Evolutionary conservation across 1,284 basidiomycete genomes (phyloP).

Genomic region (Pseudozyma pruni): DNA sequence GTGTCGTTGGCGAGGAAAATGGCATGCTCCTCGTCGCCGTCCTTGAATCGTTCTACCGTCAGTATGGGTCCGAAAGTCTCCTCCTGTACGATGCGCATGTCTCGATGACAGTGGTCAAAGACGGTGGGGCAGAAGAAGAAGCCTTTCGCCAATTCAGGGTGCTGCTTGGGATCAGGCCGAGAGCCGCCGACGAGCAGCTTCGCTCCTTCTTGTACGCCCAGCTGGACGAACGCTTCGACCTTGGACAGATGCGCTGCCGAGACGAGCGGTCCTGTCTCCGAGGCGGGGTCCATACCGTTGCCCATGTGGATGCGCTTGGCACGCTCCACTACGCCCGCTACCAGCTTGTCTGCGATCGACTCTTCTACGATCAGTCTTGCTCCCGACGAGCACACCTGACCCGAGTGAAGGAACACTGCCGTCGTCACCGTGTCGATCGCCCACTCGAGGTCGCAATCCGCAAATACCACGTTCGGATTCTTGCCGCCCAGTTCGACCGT

Average conservation of each 20-base stretch:
- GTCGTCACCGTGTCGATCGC: slow-evolving; percentile 66
- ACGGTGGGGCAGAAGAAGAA: slow-evolving; percentile 67
- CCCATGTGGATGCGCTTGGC: slow-evolving; percentile 63
- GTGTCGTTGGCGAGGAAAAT: slow-evolving; percentile 65
- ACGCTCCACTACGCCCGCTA: slow-evolving; percentile 62
- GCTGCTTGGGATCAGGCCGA: slow-evolving; percentile 52
- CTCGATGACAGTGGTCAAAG: slow-evolving; percentile 63
- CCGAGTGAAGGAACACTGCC: slow-evolving; percentile 65
- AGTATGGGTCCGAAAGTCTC: slow-evolving; percentile 67
- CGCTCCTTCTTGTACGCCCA: slow-evolving; percentile 61
- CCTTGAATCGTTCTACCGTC: slow-evolving; percentile 64
- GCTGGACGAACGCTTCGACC: slow-evolving; percentile 57
- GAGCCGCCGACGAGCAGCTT: slow-evolving; percentile 59
- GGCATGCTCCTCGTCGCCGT: slow-evolving; percentile 64
- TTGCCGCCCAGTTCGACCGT: slow-evolving; percentile 67
- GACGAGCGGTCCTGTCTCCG: slow-evolving; percentile 65
- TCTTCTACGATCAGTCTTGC: slow-evolving; percentile 66
- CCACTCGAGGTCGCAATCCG: slow-evolving; percentile 63
- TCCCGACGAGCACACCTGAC: slow-evolving; percentile 67
- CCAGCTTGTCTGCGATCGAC: slow-evolving; percentile 63
- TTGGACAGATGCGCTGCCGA: slow-evolving; percentile 62
- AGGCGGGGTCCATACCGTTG: slow-evolving; percentile 58
- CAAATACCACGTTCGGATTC: slow-evolving; percentile 67
- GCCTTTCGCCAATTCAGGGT: slow-evolving; percentile 62
- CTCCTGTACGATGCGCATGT: slow-evolving; percentile 67